phyloP scores from a whole-genome alignment of 225 moss, liverwort and hornwort genomes.

The Pleurozium schreberi region DNA sequence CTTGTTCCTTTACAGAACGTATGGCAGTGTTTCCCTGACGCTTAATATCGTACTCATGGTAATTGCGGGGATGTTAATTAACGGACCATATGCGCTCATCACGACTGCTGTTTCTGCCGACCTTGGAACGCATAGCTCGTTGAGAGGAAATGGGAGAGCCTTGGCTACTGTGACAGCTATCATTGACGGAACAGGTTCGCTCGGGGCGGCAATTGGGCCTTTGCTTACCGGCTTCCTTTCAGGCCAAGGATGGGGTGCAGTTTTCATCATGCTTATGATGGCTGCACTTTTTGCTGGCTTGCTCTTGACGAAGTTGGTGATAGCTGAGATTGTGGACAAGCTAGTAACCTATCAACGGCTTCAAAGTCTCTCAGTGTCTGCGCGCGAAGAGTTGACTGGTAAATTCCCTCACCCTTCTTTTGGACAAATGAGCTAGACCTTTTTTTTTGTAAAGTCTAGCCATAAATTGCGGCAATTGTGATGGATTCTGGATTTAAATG shows the following conservation, averaged over 20 bases:
- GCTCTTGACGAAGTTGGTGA: conserved; percentile 64
- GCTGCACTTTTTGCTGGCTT: conserved; percentile 74
- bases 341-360: conserved; percentile 30
- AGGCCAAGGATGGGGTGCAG: conserved; percentile 67
- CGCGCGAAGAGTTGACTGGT: conserved; percentile 30
- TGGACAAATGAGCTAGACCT: neutral
- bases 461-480: neutral
- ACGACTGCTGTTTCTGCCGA: conserved; percentile 98
- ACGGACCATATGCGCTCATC: conserved; percentile 86
- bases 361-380: neutral
- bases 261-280: conserved; percentile 76
- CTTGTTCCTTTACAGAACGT: conserved; percentile 59
- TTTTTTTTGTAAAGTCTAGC: neutral
- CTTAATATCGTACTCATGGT: conserved; percentile 63
- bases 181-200: conserved; percentile 89
- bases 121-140: conserved; percentile 74
- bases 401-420: neutral
- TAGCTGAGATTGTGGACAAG: conserved; percentile 56
- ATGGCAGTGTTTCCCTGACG: conserved; percentile 45
- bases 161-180: conserved; percentile 87
- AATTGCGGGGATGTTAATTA: conserved; percentile 52
- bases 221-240: conserved; percentile 76
- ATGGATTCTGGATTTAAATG: neutral
- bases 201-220: conserved; percentile 90
- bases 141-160: conserved; percentile 73